Base-by-base conservation (phyloP, 148 eudicot species). In the Arctostaphylos glauca region DNA sequence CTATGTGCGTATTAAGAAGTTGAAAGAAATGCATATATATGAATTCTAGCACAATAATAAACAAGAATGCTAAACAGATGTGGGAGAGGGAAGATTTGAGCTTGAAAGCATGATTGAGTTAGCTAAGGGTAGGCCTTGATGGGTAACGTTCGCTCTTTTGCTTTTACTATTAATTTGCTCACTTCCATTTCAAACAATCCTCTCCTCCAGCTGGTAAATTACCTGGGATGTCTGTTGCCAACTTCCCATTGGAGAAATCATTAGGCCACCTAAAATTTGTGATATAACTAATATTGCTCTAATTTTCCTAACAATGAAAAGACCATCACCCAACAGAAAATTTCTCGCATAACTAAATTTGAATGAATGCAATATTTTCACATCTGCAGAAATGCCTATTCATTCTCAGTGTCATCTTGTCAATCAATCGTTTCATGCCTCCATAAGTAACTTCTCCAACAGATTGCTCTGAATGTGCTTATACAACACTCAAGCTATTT, bases 21-120 rank as follows among this genome's bases (percentile, higher is more conserved):
- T 5, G 19, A 7, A 2, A 44, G 46, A 9, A 71, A 74, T 9
- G 55, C 77, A 0, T 21, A n/a, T 47, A 16, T 16, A 71, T 2
- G 54, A 9, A 14, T 46, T 46, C 53, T 9, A 73, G 76, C 25
- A 43, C 46, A 19, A 16, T 73, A 25, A 44, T 18, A 47, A 13
- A 73, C 46, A 23, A 74, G 14, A 46, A 48, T 74, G 55, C 64
- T 49, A 46, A 48, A 52, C 53, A 47, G 77, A 74, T 9, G 38
- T 8, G 55, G 77, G 77, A 48, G 15, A 14, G 77, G 31, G 75
- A 9, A 71, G 50, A 48, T 21, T 16, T 71, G 38, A 74, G 55
- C 15, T 74, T 47, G 47, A 74, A 74, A 74, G 54, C 52, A 74
- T 74, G 77, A 74, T 74, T 71, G 4, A 43, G 75, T 38, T 47